phyloP scores from a whole-genome alignment of 2,329 filamentous ascomycete species.

The Fonsecaea erecta region DNA sequence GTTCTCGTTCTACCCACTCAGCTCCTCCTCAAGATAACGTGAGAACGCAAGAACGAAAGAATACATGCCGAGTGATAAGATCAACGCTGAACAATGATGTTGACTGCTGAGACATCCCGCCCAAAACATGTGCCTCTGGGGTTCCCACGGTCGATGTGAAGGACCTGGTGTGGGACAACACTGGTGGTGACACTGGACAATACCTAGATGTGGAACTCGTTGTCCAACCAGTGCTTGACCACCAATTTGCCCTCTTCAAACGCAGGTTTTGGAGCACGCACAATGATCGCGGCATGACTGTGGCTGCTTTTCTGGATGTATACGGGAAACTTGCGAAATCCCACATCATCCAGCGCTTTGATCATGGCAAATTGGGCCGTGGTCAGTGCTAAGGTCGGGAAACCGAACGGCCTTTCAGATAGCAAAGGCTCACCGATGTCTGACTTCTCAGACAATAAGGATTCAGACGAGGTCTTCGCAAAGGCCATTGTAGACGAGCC shows the following conservation, averaged over 20 bases:
- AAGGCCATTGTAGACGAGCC: constrained; percentile 17
- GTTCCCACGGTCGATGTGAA: not conserved
- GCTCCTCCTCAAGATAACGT: not conserved
- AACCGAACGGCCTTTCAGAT: constrained; percentile 45
- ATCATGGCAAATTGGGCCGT: constrained; percentile 86
- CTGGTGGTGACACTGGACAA: too few relatives aligned
- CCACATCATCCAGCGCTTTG: constrained; percentile 69
- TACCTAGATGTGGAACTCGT: constrained; percentile 62
- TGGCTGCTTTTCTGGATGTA: constrained; percentile 68
- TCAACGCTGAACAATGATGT: not conserved
- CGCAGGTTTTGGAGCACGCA: constrained; percentile 67
- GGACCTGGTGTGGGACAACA: not conserved
- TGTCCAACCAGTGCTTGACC: constrained; percentile 77
- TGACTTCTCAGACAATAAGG: constrained; percentile 39
- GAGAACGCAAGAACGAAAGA: not conserved
- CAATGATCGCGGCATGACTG: constrained; percentile 88
- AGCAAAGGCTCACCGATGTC: constrained; percentile 35
- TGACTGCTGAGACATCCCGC: not conserved
- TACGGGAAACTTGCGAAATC: constrained; percentile 62
- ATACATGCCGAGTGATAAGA: not conserved
- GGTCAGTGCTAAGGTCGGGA: constrained; percentile 77
- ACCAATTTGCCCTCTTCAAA: constrained; percentile 81
- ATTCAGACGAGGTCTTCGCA: constrained; percentile 25
- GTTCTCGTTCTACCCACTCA: not conserved
- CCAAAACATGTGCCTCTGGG: not conserved